Evolutionary conservation across 139 green algal species (phyloP), one percentile per base, ranked within the genome.

Genomic region (Chlorella vulgaris): DNA sequence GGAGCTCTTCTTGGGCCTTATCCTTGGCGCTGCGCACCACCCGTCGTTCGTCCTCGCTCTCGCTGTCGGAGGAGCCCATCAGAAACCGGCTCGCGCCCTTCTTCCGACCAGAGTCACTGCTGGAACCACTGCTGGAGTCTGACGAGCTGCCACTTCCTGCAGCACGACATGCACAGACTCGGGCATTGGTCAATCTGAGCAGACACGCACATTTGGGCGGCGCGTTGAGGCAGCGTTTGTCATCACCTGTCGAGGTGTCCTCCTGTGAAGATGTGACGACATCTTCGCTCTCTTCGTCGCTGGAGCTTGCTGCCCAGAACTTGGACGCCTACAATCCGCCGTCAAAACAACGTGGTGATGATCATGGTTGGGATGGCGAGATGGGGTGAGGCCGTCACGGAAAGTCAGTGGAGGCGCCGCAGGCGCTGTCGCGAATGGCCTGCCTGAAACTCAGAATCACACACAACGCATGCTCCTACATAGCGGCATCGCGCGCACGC

Each of bases 11-110:
- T 50, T 93, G 91, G 1, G 93, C 86, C 86, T 96, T 95, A 85
- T 98, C 94, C 83, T 96, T 97, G 38, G 93, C 93, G 43, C 80
- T 91, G 50, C 91, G 81, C 42, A 98, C 91, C 29, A 97, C 92
- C n/a, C 89, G 90, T 55, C 91, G 87, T 77, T 94, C 93, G 63
- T 95, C 89, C 36, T 96, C 91, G 26, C 88, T 94, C 68, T 97
- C 94, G 18, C 84, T 92, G 65, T 96, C 93, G 47, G 84, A 92
- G 5, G 86, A 93, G 0, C 91, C 92, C 22, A 92, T 85, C 79
- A 94, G 79, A 75, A 96, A 96, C 36, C 69, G 62, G 61, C 43
- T 76, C 22, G 65, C 73, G 26, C 53, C 43, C 80, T 88, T 78
- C 75, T 88, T 85, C 22, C 71, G 84, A 33, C 87, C 85, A 8